A percentile compares a stretch with the other conserved stretches of the same genome.
Conservation (phyloP, 2,329 filamentous ascomycete genomes). For the Fusarium protoensiforme region DNA sequence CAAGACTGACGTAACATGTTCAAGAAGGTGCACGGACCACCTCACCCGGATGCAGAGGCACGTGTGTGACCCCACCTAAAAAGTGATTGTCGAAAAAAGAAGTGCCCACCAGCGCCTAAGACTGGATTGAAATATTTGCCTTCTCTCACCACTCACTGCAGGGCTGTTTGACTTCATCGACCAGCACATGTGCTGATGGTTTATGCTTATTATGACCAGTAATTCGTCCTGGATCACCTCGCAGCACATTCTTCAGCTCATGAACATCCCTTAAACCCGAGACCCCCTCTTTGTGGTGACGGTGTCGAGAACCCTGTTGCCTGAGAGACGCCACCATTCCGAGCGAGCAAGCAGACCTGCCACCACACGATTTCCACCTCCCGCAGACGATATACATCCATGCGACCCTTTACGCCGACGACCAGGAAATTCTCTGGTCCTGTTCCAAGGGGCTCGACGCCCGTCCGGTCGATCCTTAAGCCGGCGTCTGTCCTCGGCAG, state of each 20-base stretch:
- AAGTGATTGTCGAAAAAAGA: constrained; percentile 40
- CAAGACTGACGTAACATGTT: constrained; percentile 15
- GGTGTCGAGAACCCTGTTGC: constrained; percentile 33
- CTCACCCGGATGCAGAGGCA: constrained; percentile 33
- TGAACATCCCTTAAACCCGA: constrained; percentile 35
- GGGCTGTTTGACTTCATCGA: constrained; percentile 10
- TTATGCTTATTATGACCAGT: constrained; percentile 44
- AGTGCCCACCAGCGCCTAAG: constrained; percentile 32
- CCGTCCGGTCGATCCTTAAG: constrained; percentile 66
- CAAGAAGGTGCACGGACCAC: constrained; percentile 18
- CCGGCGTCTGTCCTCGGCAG: constrained; percentile 57
- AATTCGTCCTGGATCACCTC: constrained; percentile 22
- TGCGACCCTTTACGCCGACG: constrained; percentile 48
- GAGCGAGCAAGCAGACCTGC: constrained; percentile 21
- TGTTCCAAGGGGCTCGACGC: constrained; percentile 49
- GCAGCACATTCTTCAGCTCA: constrained; percentile 39
- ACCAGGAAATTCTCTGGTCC: constrained; percentile 49
- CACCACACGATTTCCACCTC: background rate
- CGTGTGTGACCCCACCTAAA: constrained; percentile 45
- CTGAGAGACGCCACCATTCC: constrained; percentile 40
- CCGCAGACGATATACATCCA: constrained; percentile 25
- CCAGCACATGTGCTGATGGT: constrained; percentile 17
- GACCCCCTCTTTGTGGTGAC: constrained; percentile 14
- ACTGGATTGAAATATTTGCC: constrained; percentile 17
- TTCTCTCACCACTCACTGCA: constrained; percentile 11